Evolutionary conservation across 176 grass and related monocot species (phyloP).

Genomic region (Pharus latifolius): DNA sequence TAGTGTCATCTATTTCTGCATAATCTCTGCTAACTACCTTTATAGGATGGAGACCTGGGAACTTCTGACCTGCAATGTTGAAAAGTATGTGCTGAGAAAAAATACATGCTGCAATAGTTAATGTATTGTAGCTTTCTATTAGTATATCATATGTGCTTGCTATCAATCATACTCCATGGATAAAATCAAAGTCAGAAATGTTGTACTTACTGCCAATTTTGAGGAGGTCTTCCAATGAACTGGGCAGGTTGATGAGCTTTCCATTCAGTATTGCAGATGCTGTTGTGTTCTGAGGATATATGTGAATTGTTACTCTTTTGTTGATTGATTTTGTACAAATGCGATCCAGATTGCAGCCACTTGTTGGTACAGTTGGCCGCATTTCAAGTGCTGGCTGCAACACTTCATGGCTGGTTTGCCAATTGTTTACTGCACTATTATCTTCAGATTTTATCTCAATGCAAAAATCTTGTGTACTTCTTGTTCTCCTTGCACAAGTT

Average conservation of each 20-base stretch:
- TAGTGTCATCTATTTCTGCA: conserved; percentile 86
- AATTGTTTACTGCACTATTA: not conserved
- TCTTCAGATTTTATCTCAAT: conserved; percentile 28
- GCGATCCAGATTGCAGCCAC: conserved; percentile 2
- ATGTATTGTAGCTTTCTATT: not conserved
- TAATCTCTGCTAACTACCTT: conserved; percentile 63
- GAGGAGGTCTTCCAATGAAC: conserved; percentile 68
- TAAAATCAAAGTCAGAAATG: not conserved
- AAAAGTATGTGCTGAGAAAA: too few species aligned
- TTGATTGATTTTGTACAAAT: not conserved
- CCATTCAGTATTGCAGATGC: conserved; percentile 31
- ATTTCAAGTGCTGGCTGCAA: too few species aligned
- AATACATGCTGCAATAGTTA: not conserved
- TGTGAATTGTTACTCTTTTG: conserved; percentile 70
- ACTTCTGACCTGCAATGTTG: conserved; percentile 59
- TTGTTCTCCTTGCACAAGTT: conserved; percentile 10
- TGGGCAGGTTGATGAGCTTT: conserved; percentile 80
- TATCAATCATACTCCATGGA: not conserved
- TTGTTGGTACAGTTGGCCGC: not conserved
- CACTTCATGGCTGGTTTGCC: not conserved
- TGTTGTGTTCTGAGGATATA: conserved; percentile 9
- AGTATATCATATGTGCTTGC: not conserved
- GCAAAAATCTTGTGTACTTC: conserved; percentile 15
- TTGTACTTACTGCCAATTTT: conserved; percentile 61
- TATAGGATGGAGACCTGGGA: conserved; percentile 44